phyloP scores from a whole-genome alignment of 163 green algal species.

The Chlorella variabilis region DNA sequence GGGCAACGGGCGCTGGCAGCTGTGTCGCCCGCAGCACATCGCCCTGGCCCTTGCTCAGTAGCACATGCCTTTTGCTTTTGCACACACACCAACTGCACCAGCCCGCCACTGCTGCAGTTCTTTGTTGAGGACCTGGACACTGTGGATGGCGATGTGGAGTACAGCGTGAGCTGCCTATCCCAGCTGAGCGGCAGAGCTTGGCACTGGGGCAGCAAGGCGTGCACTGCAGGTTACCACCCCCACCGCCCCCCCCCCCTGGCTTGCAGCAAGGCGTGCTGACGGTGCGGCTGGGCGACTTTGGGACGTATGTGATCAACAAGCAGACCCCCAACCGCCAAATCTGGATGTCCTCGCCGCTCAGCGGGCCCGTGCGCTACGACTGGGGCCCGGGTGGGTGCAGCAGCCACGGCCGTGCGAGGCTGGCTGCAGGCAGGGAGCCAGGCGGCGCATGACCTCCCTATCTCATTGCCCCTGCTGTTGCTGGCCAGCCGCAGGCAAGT shows the following conservation, averaged over 20 bases:
- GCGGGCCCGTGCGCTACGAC: constrained; percentile 84
- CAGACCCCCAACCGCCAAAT: constrained; percentile 97
- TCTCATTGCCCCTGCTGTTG: too few relatives aligned
- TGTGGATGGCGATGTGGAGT: constrained; percentile 77
- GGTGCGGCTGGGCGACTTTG: constrained; percentile 75
- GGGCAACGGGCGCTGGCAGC: too few relatives aligned
- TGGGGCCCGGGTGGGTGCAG: constrained; percentile 39
- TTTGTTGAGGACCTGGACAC: constrained; percentile 67
- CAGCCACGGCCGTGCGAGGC: too few relatives aligned
- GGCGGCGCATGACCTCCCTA: too few relatives aligned
- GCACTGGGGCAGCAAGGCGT: constrained; percentile 78
- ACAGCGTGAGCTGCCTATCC: constrained; percentile 52
- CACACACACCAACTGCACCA: too few relatives aligned
- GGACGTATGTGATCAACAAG: constrained; percentile 99
- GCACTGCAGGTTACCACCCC: background rate
- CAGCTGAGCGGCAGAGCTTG: background rate
- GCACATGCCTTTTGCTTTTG: too few relatives aligned
- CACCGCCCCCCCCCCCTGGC: too few relatives aligned
- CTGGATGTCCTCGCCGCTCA: constrained; percentile 95
- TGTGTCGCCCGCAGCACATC: too few relatives aligned
- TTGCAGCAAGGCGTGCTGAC: constrained; percentile 88
- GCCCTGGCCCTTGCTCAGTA: too few relatives aligned
- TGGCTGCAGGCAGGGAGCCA: too few relatives aligned
- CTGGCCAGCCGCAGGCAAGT: constrained; percentile 62
- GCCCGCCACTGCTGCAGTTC: constrained; percentile 13